Evolutionary conservation across 192 early-diverging fungal genomes (phyloP), one percentile per base, ranked within the genome.

Genomic region (Backusella macrospora): DNA sequence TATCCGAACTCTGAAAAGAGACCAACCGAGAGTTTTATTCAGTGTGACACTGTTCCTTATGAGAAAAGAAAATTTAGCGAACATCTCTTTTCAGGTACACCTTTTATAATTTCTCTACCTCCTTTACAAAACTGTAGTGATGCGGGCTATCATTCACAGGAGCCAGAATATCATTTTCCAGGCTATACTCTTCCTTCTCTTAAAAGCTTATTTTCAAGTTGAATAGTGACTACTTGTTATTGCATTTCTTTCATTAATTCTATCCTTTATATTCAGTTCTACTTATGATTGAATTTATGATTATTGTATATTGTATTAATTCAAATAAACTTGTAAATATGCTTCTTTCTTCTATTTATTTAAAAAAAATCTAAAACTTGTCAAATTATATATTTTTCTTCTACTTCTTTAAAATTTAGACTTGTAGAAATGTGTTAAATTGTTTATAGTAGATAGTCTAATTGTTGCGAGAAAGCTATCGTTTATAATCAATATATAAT

Each of bases 171-270:
- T 43, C 38, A n/a, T 18, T 43, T 21, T 18, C 39, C 37, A 40
- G 65, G 40, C 16, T 43, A 42, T 42, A 42, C 65, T 21, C 65
- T 66, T 7, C 65, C 65, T 43, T 66, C 65, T 18, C 40, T 66
- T 66, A 66, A 39, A 66, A 66, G 38, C 5, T 66, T 66, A 12
- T 66, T 66, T 21, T 66, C 38, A 18, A 66, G 13, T 66, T 66
- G 40, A 66, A n/a, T 62, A 26, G 34, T 62, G 21, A 29, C 21
- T 40, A 4, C 13, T 63, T 63, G n/a, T 37, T 43, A 66, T 16
- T 39, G 8, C 9, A n/a, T n/a, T n/a, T n/a, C n/a, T 65, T 7
- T 10, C 64, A 39, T 3, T 21, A 6, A 18, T 12, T 66, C 38
- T 66, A 42, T 66, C 39, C 0, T 40, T 43, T 12, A 23, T 21